Evolutionary conservation across 805 yeast genomes (phyloP), one percentile per base, ranked within the genome.

Genomic region (Candida nonsorbophila): DNA sequence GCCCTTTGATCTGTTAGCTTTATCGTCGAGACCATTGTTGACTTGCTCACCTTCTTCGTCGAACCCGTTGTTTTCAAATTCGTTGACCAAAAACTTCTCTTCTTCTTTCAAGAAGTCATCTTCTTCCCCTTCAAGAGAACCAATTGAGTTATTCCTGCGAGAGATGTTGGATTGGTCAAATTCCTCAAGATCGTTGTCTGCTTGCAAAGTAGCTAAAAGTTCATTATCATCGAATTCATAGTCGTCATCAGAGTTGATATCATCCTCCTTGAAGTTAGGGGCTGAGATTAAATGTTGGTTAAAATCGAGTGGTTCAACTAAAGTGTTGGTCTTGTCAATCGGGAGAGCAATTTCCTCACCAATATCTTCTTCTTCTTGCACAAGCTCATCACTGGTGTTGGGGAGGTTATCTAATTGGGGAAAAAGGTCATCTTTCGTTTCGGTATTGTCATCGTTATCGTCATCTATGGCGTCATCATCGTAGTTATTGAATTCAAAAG

Each of bases 171-270:
- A 15, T 12, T 30, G 24, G 15, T 42, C 33, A 33, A 62, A 62
- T 32, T 64, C 69, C 22, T 62, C 70, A 11, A 55, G 33, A 34
- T 65, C 72, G 28, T 63, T 62, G 32, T 67, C 73, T 1, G 68
- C 72, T 38, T 67, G 69, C 19, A 67, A 46, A 3, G 72, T 67
- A 11, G 71, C 72, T 24, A 65, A 47, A 18, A 65, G 45, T 36
- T 62, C 72, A 37, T 65, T 63, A 38, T 65, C 72, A 41, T 65
- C 79, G 35, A 72, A 66, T 40, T 72, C 79, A 42, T 79, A 77
- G 44, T 78, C 88, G 7, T 75, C 85, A 33, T 77, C 86, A 0
- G 81, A 73, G 33, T 58, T 58, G 24, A 62, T 42, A 27, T 63
- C 72, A 16, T 59, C 63, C 15, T 71, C 77, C 26, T 65, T 63